Base-by-base conservation (phyloP, 2,329 filamentous ascomycete genomes). In the Ampelomyces quisqualis region DNA sequence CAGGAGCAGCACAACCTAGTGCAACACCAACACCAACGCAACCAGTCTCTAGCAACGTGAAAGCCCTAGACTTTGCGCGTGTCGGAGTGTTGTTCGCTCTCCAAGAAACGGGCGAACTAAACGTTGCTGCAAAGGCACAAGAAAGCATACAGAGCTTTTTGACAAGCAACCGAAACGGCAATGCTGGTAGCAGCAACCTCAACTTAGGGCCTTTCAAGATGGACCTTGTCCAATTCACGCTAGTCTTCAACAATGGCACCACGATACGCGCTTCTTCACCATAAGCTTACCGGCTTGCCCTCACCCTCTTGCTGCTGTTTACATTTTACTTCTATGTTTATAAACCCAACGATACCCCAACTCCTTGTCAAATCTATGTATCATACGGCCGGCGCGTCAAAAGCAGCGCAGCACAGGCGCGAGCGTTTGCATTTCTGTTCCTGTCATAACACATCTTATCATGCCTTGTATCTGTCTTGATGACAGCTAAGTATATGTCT, bases 71-170 rank as follows among this genome's bases (percentile, higher is more conserved):
- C 46, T 76, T 76, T 49, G 73, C 73, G 2, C 67, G 72, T 15
- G 51, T 72, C 11, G 68, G 69, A 10, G 69, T 77, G 10, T 64
- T 77, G 4, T 67, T 73, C 24, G 63, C 74, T 9, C 57, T 76
- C 10, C 72, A 76, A 46, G 62, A 68, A 19, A 67, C 65, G 5
- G 59, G 64, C 4, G 55, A 67, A 21, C 44, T 76, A 2, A 57
- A 70, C 31, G 54, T 52, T 3, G 73, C 73, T 0, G 68, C 69
- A 5, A 66, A 50, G 8, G 74, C 73, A 22, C 73, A 76, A 42
- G 64, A 69, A 28, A 62, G 62, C 5, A 55, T 76, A 19, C 69
- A 73, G 40, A 51, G 58, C 33, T 64, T 69, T n/a, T 49, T 67
- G 4, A 60, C 53, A 5, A 49, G 51, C 30, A 58, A 65, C 29